Evolutionary conservation across 495 filamentous ascomycete species (phyloP).

Genomic region (Lichina pygmaea): DNA sequence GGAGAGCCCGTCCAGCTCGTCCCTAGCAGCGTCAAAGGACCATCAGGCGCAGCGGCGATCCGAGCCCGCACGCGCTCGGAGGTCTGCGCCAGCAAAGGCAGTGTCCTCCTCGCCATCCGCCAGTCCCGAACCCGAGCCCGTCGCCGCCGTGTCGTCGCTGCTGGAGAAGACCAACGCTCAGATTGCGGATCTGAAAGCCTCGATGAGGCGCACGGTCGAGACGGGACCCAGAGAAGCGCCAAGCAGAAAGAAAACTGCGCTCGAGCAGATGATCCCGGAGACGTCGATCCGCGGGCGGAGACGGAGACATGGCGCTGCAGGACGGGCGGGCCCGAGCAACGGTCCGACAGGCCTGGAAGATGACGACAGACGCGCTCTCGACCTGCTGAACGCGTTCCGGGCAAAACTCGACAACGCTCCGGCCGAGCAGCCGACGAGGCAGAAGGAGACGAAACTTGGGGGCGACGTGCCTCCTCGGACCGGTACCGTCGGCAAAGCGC

Average conservation of each 20-base stretch:
- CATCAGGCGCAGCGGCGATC: constrained; percentile 20
- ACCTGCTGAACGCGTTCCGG: constrained; percentile 49
- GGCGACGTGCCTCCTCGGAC: too few species aligned
- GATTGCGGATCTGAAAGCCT: constrained; percentile 72
- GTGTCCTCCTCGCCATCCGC: constrained; percentile 13
- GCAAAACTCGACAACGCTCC: constrained; percentile 42
- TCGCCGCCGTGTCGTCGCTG: constrained; percentile 27
- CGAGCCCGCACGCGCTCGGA: constrained; percentile 6
- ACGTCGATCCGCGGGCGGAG: constrained; percentile 60
- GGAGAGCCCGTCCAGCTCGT: constrained; percentile 8
- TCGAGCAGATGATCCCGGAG: constrained; percentile 62
- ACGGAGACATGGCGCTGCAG: constrained; percentile 26
- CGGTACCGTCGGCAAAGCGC: constrained; percentile 1
- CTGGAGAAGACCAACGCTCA: constrained; percentile 74
- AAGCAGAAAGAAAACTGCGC: constrained; percentile 20
- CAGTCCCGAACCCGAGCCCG: constrained; percentile 15
- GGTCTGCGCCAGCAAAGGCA: neutral
- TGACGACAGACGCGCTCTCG: constrained; percentile 34
- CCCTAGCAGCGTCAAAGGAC: constrained; percentile 15
- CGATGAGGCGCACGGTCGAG: constrained; percentile 47
- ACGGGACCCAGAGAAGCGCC: constrained; percentile 9
- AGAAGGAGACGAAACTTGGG: constrained; percentile 5
- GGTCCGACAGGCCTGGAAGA: constrained; percentile 7
- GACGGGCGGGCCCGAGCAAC: constrained; percentile 12
- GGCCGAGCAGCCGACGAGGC: constrained; percentile 15